A percentile compares a stretch with the other conserved stretches of the same genome.
phyloP scores from a whole-genome alignment of 2,329 filamentous ascomycete species.

The Metarhizium brunneum region DNA sequence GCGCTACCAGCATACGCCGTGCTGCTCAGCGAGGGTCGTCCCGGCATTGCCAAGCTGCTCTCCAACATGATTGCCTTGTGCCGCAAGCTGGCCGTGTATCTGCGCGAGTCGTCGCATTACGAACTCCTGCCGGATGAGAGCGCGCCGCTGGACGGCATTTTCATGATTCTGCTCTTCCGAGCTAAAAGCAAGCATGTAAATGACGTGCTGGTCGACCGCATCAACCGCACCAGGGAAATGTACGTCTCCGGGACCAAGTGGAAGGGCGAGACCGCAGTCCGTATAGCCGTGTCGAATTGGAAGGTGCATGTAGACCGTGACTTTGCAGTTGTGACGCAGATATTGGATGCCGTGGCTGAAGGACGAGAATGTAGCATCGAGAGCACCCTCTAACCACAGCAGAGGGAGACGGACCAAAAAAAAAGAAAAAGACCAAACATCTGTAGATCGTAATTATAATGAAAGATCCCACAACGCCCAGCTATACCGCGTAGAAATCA shows the following conservation, averaged over 20 bases:
- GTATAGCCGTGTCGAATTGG: conserved; percentile 87
- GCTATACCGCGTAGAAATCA: neutral
- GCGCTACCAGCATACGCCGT: conserved; percentile 84
- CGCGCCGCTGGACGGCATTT: conserved; percentile 38
- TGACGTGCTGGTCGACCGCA: conserved; percentile 52
- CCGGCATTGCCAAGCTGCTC: conserved; percentile 62
- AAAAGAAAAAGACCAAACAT: neutral
- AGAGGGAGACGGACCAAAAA: neutral
- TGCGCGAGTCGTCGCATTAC: conserved; percentile 53
- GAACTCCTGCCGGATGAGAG: conserved; percentile 51
- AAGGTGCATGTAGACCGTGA: conserved; percentile 62
- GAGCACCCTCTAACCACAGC: neutral
- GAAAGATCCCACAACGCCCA: neutral
- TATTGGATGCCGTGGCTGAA: conserved; percentile 44
- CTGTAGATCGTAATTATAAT: neutral
- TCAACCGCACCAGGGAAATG: conserved; percentile 66
- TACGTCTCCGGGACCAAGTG: conserved; percentile 79
- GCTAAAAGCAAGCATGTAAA: conserved; percentile 59
- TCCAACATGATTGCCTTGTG: conserved; percentile 64
- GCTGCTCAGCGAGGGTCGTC: conserved; percentile 61
- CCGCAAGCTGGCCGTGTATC: conserved; percentile 53
- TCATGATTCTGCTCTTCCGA: conserved; percentile 66
- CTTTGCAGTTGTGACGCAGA: conserved; percentile 50
- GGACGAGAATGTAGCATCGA: conserved; percentile 18
- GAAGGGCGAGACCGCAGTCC: conserved; percentile 62